Conservation (phyloP, 352 stramenopile genomes). For the Globisporangium radiosum region DNA sequence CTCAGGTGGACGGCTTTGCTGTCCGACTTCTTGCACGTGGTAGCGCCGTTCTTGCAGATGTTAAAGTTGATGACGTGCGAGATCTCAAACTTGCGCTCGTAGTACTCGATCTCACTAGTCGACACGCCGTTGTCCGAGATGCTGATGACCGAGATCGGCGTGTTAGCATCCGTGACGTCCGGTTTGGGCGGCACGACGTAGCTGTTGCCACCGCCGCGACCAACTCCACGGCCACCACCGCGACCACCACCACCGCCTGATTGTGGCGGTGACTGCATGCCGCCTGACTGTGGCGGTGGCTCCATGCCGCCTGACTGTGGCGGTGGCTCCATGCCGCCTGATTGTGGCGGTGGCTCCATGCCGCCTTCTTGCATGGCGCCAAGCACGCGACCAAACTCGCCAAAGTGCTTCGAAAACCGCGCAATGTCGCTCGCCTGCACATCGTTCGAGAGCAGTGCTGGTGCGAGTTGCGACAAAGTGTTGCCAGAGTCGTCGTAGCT, state of each 20-base stretch:
- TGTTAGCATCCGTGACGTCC: background rate
- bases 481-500: conserved; percentile 2
- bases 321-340: background rate
- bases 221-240: no score
- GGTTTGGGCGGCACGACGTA: background rate
- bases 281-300: no score
- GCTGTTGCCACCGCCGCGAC: background rate
- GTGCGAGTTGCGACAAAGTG: no score
- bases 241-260: background rate
- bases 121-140: conserved; percentile 12
- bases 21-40: conserved; percentile 17
- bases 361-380: background rate
- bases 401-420: conserved; percentile 5
- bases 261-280: background rate
- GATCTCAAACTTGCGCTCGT: conserved; percentile 12
- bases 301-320: background rate
- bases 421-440: conserved; percentile 6
- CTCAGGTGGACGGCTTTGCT: conserved; percentile 26
- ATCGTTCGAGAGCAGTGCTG: conserved; percentile 7
- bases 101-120: conserved; percentile 8
- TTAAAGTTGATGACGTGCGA: conserved; percentile 10
- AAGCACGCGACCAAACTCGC: conserved; percentile 4
- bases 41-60: conserved; percentile 17
- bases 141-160: conserved; percentile 8
- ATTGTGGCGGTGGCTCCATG: no score